Conservation (phyloP, 202 grass and related monocot genomes). For the Brachypodium distachyon region DNA sequence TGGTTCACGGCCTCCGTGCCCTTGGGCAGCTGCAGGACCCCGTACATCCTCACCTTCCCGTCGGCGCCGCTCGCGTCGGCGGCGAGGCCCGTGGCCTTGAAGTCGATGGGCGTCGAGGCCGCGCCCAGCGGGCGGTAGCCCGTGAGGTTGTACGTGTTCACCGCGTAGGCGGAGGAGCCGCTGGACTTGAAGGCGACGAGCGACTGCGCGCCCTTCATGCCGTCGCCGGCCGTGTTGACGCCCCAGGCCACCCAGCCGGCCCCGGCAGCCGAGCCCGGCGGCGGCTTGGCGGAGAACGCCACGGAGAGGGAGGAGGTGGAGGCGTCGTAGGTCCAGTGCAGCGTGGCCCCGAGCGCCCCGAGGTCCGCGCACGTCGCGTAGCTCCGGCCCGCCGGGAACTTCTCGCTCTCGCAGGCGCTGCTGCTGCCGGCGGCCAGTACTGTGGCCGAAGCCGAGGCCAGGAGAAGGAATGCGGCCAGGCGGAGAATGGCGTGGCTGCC, state of each 20-base stretch:
- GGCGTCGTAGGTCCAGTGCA: constrained; percentile 68
- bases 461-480: constrained; percentile 6
- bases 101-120: constrained; percentile 35
- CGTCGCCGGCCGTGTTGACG: constrained; percentile 48
- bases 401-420: constrained; percentile 33
- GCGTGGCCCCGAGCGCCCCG: constrained; percentile 25
- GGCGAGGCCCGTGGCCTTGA: constrained; percentile 33
- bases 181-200: constrained; percentile 42
- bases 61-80: constrained; percentile 34
- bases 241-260: constrained; percentile 75
- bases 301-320: constrained; percentile 37
- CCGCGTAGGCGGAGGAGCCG: constrained; percentile 6
- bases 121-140: constrained; percentile 5
- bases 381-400: constrained; percentile 29
- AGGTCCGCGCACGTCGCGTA: constrained; percentile 59
- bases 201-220: constrained; percentile 64
- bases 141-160: constrained; percentile 75
- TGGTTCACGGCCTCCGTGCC: constrained; percentile 40
- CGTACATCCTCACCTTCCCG: constrained; percentile 49
- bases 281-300: constrained; percentile 58
- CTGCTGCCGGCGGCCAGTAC: neutral
- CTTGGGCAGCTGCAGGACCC: constrained; percentile 39
- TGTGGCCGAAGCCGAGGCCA: neutral
- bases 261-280: no score
- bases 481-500: neutral